These are phyloP conservation scores for Bruguiera parviflora DNA, from an alignment of 345 rosid genomes.

Conservation along the genomic window DNA sequence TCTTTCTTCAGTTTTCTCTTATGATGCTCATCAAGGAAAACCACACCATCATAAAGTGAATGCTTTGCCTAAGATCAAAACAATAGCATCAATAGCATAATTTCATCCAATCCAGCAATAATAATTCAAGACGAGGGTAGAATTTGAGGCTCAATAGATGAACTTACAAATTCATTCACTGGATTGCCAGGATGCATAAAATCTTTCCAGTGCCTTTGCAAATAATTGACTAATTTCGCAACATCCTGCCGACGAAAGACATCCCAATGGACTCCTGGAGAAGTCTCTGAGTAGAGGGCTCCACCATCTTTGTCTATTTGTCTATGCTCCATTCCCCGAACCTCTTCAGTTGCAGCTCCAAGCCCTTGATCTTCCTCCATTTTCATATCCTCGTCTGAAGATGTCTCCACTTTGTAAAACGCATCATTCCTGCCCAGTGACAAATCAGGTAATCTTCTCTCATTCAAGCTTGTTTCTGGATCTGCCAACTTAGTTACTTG, in stretches of 20 bases:
- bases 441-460: constrained; percentile 29
- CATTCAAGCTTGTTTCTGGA: constrained; percentile 26
- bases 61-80: constrained; percentile 44
- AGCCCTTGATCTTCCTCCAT: constrained; percentile 29
- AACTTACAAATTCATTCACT: constrained; percentile 49
- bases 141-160: constrained; percentile 11
- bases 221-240: constrained; percentile 57
- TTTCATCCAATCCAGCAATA: not conserved
- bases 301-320: constrained; percentile 5
- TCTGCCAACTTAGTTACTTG: constrained; percentile 18
- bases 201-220: constrained; percentile 43
- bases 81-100: constrained; percentile 20
- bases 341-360: not conserved
- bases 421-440: constrained; percentile 28
- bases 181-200: constrained; percentile 29
- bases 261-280: constrained; percentile 72
- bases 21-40: constrained; percentile 56
- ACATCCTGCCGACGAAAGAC: constrained; percentile 78
- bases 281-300: constrained; percentile 19
- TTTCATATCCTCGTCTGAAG: constrained; percentile 27
- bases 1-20: constrained; percentile 64
- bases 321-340: constrained; percentile 7
- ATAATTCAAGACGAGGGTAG: not conserved
- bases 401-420: constrained; percentile 24
- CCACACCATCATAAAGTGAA: constrained; percentile 60